Evolutionary conservation across 2,329 filamentous ascomycete genomes (phyloP).

Genomic region (Talaromyces funiculosus): DNA sequence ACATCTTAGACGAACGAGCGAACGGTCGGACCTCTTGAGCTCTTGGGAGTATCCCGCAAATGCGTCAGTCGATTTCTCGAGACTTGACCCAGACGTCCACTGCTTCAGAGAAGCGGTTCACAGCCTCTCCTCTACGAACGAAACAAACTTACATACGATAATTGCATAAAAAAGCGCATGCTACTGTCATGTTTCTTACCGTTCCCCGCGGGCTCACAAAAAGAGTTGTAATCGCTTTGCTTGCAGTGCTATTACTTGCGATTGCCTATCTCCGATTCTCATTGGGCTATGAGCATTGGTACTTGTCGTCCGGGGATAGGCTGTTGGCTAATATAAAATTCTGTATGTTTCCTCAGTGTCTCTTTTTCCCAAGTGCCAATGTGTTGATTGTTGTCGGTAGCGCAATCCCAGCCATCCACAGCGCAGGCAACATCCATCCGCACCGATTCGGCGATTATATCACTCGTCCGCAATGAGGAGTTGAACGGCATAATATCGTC

Average conservation of each 20-base stretch:
- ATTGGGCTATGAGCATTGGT: slow-evolving; percentile 7
- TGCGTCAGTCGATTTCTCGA: neutral
- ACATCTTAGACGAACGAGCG: neutral
- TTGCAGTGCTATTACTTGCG: neutral
- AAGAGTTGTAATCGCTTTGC: neutral
- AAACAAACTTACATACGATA: neutral
- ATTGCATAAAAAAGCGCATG: neutral
- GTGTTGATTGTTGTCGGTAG: neutral
- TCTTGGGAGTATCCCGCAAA: neutral
- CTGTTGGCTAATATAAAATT: slow-evolving; percentile 7
- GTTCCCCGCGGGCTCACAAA: slow-evolving; percentile 3
- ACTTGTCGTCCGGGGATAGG: slow-evolving; percentile 13
- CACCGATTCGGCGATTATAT: slow-evolving; percentile 87
- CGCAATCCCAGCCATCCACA: neutral
- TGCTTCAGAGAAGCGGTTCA: too few species aligned
- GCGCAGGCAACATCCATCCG: slow-evolving; percentile 47
- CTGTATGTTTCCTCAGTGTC: neutral
- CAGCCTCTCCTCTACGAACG: neutral
- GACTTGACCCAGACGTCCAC: too few species aligned
- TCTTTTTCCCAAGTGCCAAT: neutral
- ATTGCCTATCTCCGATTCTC: slow-evolving; percentile 2
- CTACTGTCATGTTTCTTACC: slow-evolving; percentile 6
- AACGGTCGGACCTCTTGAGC: neutral
- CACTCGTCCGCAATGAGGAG: slow-evolving; percentile 89
- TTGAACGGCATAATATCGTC: slow-evolving; percentile 75